phyloP scores from a whole-genome alignment of 192 early-diverging fungal genomes.

The Jimgerdemannia lactiflua region DNA sequence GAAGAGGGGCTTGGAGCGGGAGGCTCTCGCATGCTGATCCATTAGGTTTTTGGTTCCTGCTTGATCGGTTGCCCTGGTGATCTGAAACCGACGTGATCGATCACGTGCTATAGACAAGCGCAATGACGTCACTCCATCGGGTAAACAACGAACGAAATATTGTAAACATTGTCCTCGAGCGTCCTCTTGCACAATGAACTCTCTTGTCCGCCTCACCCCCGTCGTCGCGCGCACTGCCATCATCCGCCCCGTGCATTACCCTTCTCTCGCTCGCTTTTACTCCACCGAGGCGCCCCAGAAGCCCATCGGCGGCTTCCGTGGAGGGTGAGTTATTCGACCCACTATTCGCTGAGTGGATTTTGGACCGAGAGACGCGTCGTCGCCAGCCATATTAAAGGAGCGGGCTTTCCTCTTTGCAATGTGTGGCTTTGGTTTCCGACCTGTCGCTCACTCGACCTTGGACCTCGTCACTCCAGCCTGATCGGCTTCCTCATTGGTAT shows the following conservation, averaged over 20 bases:
- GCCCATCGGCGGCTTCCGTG: conserved; percentile 59
- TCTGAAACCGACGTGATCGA: neutral
- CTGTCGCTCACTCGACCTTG: too few species aligned
- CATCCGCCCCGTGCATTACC: neutral
- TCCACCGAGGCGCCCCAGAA: conserved; percentile 24
- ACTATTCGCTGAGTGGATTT: too few species aligned
- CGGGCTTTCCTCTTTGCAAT: conserved; percentile 1
- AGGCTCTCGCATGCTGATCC: neutral
- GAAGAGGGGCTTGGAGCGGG: neutral
- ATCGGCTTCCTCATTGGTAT: conserved; percentile 79
- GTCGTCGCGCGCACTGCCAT: neutral
- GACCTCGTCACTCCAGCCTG: conserved; percentile 30
- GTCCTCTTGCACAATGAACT: neutral
- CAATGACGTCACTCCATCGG: neutral
- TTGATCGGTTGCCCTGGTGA: neutral
- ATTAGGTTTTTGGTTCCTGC: neutral
- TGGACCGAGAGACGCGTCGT: conserved; percentile 15
- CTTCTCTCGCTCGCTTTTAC: neutral
- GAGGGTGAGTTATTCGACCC: conserved; percentile 28
- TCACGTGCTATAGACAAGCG: neutral
- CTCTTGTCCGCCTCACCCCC: neutral
- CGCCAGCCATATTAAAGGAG: conserved; percentile 11
- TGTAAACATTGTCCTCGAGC: neutral
- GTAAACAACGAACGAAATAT: neutral
- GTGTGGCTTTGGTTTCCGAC: conserved; percentile 6